These are phyloP conservation scores for Zymoseptoria pseudotritici DNA, from an alignment of 2,329 filamentous ascomycete species.

Conservation along the genomic window DNA sequence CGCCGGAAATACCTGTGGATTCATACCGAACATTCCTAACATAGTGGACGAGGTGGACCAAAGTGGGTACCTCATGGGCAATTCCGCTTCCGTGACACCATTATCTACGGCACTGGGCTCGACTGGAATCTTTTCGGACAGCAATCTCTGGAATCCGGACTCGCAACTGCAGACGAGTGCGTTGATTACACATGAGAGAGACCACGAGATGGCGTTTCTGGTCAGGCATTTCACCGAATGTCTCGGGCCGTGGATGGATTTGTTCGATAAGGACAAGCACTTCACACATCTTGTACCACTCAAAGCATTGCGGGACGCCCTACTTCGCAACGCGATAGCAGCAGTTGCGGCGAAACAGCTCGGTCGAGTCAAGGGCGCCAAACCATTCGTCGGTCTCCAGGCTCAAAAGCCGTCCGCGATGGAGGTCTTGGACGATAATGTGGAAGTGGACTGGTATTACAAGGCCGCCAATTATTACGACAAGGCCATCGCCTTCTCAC, in stretches of 20 bases:
- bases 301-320: slow-evolving; percentile 45
- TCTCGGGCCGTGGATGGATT: slow-evolving; percentile 53
- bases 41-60: slow-evolving; percentile 29
- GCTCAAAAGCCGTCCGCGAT: slow-evolving; percentile 43
- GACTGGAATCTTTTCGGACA: slow-evolving; percentile 15
- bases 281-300: slow-evolving; percentile 55
- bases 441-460: slow-evolving; percentile 50
- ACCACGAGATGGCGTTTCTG: slow-evolving; percentile 54
- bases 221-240: slow-evolving; percentile 54
- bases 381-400: slow-evolving; percentile 44
- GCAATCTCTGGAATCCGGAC: slow-evolving; percentile 25
- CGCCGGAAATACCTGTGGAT: slow-evolving; percentile 27
- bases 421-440: slow-evolving; percentile 44
- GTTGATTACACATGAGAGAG: slow-evolving; percentile 31
- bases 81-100: slow-evolving; percentile 17
- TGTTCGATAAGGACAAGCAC: slow-evolving; percentile 50
- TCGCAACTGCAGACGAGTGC: slow-evolving; percentile 27
- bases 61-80: slow-evolving; percentile 14
- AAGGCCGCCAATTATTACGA: slow-evolving; percentile 56
- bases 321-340: slow-evolving; percentile 49
- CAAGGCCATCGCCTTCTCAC: slow-evolving; percentile 38
- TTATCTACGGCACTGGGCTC: slow-evolving; percentile 15
- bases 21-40: slow-evolving; percentile 25
- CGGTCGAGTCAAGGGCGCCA: slow-evolving; percentile 46
- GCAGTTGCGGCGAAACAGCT: slow-evolving; percentile 57